Conservation (phyloP, 2,329 filamentous ascomycete genomes). For the Dactylonectria estremocensis region DNA sequence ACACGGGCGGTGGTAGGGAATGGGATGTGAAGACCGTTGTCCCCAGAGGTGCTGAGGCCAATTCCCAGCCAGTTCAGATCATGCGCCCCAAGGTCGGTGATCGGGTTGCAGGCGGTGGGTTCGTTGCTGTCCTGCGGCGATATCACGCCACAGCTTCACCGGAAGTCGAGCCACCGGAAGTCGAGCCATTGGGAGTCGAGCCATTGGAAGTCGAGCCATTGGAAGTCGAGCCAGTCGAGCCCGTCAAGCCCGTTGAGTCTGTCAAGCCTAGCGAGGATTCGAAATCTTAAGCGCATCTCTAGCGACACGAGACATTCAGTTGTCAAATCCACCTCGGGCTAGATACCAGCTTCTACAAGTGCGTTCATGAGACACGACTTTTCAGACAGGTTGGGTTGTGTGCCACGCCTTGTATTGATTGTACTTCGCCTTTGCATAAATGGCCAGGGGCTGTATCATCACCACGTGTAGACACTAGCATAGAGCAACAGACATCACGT, state of each 20-base stretch:
- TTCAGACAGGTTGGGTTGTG: too few species aligned
- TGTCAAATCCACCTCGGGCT: background rate
- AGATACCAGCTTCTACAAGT: background rate
- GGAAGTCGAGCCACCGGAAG: slow-evolving; percentile 24
- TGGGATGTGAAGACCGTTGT: slow-evolving; percentile 74
- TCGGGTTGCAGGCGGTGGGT: slow-evolving; percentile 58
- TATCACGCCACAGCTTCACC: slow-evolving; percentile 42
- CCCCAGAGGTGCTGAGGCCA: slow-evolving; percentile 45
- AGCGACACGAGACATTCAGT: background rate
- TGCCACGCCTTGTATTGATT: background rate
- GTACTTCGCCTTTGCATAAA: background rate
- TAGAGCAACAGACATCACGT: slow-evolving; percentile 12
- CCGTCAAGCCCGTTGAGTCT: too few species aligned
- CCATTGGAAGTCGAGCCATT: too few species aligned
- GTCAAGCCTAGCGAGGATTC: slow-evolving; percentile 10
- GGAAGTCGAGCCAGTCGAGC: too few species aligned
- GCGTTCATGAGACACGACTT: background rate
- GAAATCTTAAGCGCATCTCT: slow-evolving; percentile 1
- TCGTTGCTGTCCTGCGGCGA: slow-evolving; percentile 57
- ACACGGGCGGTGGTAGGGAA: slow-evolving; percentile 66
- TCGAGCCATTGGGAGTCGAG: too few species aligned
- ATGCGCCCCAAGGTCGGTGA: slow-evolving; percentile 61
- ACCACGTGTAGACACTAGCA: slow-evolving; percentile 3
- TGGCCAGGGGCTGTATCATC: background rate
- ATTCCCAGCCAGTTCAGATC: slow-evolving; percentile 52